Evolutionary conservation across 306 rosid genomes (phyloP), one percentile per base, ranked within the genome.

Genomic region (Acacia melanoxylon): DNA sequence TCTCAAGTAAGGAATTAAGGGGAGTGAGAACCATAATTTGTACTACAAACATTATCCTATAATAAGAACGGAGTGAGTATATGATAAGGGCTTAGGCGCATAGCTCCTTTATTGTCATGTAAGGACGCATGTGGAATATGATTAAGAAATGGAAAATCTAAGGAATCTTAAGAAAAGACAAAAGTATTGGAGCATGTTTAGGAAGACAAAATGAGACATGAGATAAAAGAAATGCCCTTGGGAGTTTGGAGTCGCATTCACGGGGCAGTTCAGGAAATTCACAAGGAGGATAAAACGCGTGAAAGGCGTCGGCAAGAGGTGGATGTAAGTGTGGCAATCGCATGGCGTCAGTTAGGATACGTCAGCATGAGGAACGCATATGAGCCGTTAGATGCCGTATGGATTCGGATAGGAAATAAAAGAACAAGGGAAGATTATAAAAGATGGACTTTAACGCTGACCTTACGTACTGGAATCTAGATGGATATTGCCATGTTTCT

Each of bases 291-390:
- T 31, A 31, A 31, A 31, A 68, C 69, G 45, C 56, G 69, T 2
- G 12, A 61, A 37, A n/a, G 76, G 78, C 85, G 80, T 80, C 68
- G 25, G 22, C 20, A 17, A 3, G 40, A 4, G 84, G 56, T 77
- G 74, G 27, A 10, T 20, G 35, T 6, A 48, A 8, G 45, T 10
- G 70, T 0, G 67, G 72, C 72, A 66, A 67, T 67, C 48, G 12
- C 4, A 70, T 80, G 68, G 83, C 83, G 85, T 80, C 85, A 72
- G 71, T 52, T 35, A 25, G 63, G 65, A 29, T 10, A 31, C 72
- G 74, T 56, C 78, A 49, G 17, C 81, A 10, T 20, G 48, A n/a
- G 33, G 67, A 61, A 35, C n/a, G 6, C 6, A 17, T 37, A 1
- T 20, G 48, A 8, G 4, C 73, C 25, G 72, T 35, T 20, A 3